Evolutionary conservation across 768 basidiomycete species (phyloP).

Genomic region (Suillus americanus): DNA sequence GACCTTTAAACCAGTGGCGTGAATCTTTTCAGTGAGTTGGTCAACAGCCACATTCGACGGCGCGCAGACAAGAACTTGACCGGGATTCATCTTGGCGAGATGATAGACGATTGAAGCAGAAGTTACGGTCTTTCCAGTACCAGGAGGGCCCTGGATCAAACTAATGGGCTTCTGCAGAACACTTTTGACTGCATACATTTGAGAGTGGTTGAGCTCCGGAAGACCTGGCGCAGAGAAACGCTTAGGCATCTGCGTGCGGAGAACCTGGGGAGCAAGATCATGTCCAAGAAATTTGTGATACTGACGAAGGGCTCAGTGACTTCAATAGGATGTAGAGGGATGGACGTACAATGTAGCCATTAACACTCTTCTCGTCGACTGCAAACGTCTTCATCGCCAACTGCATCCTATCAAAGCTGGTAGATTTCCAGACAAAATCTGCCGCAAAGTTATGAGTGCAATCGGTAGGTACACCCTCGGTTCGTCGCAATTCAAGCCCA

Average conservation of each 20-base stretch:
- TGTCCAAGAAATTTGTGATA: slow-evolving; percentile 99
- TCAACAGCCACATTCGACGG: slow-evolving; percentile 99
- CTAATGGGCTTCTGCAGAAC: slow-evolving; percentile 97
- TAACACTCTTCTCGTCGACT: slow-evolving; percentile 98
- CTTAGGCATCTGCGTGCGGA: slow-evolving; percentile 93
- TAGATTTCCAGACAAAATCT: slow-evolving; percentile 99
- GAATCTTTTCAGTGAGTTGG: slow-evolving; percentile 98
- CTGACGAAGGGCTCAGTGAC: slow-evolving; percentile 39
- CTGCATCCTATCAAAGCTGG: slow-evolving; percentile 99
- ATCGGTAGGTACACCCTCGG: slow-evolving; percentile 92
- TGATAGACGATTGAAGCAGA: slow-evolving; percentile 99
- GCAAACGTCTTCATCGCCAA: slow-evolving; percentile 99
- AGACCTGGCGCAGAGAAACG: slow-evolving; percentile 96
- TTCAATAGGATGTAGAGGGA: background rate
- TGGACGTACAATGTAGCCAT: slow-evolving; percentile 90
- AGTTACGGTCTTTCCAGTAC: slow-evolving; percentile 98
- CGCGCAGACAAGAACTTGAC: slow-evolving; percentile 97
- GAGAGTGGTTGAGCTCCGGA: slow-evolving; percentile 98
- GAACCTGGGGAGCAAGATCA: slow-evolving; percentile 91
- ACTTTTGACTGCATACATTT: slow-evolving; percentile 99
- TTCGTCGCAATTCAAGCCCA: slow-evolving; percentile 84
- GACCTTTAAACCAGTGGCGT: slow-evolving; percentile 97
- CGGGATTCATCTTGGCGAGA: slow-evolving; percentile 99
- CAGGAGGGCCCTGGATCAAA: slow-evolving; percentile 97
- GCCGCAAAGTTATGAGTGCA: slow-evolving; percentile 93